phyloP scores from a whole-genome alignment of 2,329 filamentous ascomycete species.

The Beauveria scarabaeidicola region DNA sequence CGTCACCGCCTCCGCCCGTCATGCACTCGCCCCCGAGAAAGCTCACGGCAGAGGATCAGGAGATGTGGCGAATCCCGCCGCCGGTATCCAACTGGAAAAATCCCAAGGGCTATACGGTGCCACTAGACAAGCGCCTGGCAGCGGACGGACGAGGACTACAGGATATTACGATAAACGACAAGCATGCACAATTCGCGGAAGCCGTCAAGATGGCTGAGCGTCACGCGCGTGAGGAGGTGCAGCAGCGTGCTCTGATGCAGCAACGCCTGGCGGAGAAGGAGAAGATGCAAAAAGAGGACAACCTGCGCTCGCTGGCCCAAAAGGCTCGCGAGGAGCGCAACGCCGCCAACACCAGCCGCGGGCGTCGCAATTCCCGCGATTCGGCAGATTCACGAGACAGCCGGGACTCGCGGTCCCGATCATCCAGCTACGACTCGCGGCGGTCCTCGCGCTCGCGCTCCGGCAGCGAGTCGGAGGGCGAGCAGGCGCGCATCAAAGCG shows the following conservation, averaged over 20 bases:
- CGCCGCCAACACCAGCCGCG: conserved; percentile 39
- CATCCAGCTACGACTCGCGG: conserved; percentile 26
- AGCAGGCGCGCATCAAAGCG: conserved; percentile 66
- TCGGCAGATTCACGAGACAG: conserved; percentile 31
- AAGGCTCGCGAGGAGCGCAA: conserved; percentile 80
- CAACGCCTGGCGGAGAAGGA: conserved; percentile 95
- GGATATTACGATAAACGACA: conserved; percentile 95
- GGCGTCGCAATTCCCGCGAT: conserved; percentile 26
- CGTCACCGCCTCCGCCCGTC: conserved; percentile 84
- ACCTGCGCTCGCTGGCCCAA: conserved; percentile 77
- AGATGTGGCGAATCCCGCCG: conserved; percentile 83
- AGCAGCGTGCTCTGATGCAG: conserved; percentile 88
- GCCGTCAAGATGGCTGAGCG: conserved; percentile 89
- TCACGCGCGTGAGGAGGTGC: conserved; percentile 91
- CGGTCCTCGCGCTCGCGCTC: conserved; percentile 30
- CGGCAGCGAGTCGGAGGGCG: conserved; percentile 57
- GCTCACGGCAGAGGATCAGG: conserved; percentile 91
- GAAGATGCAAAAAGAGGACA: conserved; percentile 88
- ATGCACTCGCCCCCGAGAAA: conserved; percentile 94
- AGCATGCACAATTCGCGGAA: conserved; percentile 93
- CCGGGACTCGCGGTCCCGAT: conserved; percentile 31
- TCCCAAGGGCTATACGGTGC: conserved; percentile 94
- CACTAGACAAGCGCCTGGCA: conserved; percentile 88
- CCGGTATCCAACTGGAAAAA: conserved; percentile 99
- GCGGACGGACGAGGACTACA: conserved; percentile 87